Conservation (phyloP, 2,329 filamentous ascomycete species). For the Calonectria leucothoes region DNA sequence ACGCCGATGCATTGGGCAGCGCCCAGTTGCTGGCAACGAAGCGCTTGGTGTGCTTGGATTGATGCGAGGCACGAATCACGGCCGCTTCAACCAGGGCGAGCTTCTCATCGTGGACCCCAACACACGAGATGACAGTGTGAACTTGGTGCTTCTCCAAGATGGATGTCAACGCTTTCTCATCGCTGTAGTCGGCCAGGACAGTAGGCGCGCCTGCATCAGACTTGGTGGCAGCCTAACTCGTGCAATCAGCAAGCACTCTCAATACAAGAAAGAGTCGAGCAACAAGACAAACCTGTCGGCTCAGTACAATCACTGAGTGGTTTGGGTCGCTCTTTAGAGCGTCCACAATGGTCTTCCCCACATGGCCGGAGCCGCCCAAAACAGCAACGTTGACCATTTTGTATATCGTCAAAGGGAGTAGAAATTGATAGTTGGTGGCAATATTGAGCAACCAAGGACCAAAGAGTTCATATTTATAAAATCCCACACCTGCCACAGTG, state of each 20-base stretch:
- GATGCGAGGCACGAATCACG: constrained; percentile 10
- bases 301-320: constrained; percentile 19
- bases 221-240: background rate
- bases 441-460: background rate
- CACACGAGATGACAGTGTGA: constrained; percentile 6
- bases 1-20: constrained; percentile 12
- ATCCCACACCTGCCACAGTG: background rate
- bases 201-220: background rate
- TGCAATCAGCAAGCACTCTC: background rate
- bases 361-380: constrained; percentile 25
- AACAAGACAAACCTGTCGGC: constrained; percentile 6
- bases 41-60: constrained; percentile 13
- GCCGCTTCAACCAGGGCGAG: constrained; percentile 5
- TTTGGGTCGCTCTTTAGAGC: constrained; percentile 14
- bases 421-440: background rate
- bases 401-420: background rate
- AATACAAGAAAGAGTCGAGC: background rate
- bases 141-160: background rate
- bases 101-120: constrained; percentile 11
- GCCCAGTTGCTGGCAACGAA: constrained; percentile 24
- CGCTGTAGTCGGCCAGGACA: background rate
- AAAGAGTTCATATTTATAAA: background rate
- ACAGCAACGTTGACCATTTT: constrained; percentile 25
- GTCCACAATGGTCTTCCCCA: constrained; percentile 23
- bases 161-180: background rate